Percentiles rank a stretch among this genome's conserved stretches.
These are phyloP conservation scores for Lachnellula occidentalis DNA, from an alignment of 2,329 filamentous ascomycete genomes.

Conservation along the genomic window DNA sequence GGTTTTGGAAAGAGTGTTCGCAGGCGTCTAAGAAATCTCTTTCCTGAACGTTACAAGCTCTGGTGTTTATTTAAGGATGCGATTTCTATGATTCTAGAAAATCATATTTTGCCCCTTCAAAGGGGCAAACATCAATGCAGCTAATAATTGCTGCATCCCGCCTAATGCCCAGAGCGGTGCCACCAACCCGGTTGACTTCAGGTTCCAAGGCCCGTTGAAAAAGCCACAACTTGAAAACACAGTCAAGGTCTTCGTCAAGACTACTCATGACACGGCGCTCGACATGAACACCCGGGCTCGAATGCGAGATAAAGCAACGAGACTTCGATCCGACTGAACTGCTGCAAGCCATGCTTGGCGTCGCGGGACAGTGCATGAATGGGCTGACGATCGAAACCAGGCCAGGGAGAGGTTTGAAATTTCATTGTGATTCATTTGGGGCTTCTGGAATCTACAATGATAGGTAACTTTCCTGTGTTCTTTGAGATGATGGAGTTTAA, in stretches of 20 bases:
- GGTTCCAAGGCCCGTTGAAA: slow-evolving; percentile 6
- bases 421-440: slow-evolving; percentile 37
- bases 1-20: not conserved
- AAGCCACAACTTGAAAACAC: slow-evolving; percentile 18
- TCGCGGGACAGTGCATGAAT: not conserved
- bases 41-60: not conserved
- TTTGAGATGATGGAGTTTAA: not conserved
- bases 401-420: slow-evolving; percentile 34
- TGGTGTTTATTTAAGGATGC: slow-evolving; percentile 1
- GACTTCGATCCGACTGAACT: slow-evolving; percentile 36
- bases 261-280: slow-evolving; percentile 20
- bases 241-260: slow-evolving; percentile 18
- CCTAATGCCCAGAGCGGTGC: slow-evolving; percentile 9
- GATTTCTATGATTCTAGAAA: slow-evolving; percentile 6
- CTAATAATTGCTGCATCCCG: not conserved
- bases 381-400: slow-evolving; percentile 1
- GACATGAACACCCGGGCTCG: slow-evolving; percentile 19
- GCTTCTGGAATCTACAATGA: slow-evolving; percentile 36
- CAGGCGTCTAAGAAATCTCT: not conserved
- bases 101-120: not conserved
- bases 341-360: slow-evolving; percentile 19
- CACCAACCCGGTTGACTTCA: slow-evolving; percentile 6
- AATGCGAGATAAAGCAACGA: slow-evolving; percentile 22
- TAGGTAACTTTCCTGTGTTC: slow-evolving; percentile 23
- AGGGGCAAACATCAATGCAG: not conserved